Evolutionary conservation across 768 basidiomycete species (phyloP).

Genomic region (Podaxis sp.): DNA sequence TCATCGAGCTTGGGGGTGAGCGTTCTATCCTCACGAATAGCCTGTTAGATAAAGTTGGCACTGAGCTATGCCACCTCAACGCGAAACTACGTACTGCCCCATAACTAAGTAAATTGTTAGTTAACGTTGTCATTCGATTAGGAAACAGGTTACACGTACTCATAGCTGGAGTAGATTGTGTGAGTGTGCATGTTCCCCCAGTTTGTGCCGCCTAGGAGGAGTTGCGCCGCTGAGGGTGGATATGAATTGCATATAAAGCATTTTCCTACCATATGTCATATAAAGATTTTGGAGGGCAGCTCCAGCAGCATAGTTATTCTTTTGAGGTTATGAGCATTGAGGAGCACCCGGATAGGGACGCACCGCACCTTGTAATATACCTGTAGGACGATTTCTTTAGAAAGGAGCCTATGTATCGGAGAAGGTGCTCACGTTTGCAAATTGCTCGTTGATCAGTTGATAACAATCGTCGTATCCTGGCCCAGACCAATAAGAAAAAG

Average conservation of each 20-base stretch:
- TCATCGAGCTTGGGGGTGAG: slow-evolving; percentile 58
- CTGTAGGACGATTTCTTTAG: background rate
- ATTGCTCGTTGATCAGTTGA: slow-evolving; percentile 35
- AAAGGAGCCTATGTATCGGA: too few species aligned
- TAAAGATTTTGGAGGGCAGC: slow-evolving; percentile 33
- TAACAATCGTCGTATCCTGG: slow-evolving; percentile 34
- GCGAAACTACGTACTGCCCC: background rate
- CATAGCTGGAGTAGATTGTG: slow-evolving; percentile 37
- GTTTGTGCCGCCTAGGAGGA: slow-evolving; percentile 30
- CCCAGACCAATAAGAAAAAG: slow-evolving; percentile 38
- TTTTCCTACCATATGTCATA: slow-evolving; percentile 31
- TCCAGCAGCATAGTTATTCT: slow-evolving; percentile 37
- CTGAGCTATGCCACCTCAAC: slow-evolving; percentile 27
- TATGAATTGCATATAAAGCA: background rate
- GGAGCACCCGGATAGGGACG: background rate
- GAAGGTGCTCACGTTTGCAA: slow-evolving; percentile 28
- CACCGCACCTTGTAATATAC: slow-evolving; percentile 6
- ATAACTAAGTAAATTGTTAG: background rate
- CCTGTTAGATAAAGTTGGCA: slow-evolving; percentile 18
- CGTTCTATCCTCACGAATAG: slow-evolving; percentile 56
- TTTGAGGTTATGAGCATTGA: slow-evolving; percentile 9
- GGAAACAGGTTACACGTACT: slow-evolving; percentile 22
- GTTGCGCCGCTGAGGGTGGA: background rate
- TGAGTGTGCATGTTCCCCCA: slow-evolving; percentile 37
- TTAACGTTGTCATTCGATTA: background rate